Percentiles rank a stretch among this genome's conserved stretches.
Conservation (phyloP, 441 rosid genomes). For the Eruca vesicaria region DNA sequence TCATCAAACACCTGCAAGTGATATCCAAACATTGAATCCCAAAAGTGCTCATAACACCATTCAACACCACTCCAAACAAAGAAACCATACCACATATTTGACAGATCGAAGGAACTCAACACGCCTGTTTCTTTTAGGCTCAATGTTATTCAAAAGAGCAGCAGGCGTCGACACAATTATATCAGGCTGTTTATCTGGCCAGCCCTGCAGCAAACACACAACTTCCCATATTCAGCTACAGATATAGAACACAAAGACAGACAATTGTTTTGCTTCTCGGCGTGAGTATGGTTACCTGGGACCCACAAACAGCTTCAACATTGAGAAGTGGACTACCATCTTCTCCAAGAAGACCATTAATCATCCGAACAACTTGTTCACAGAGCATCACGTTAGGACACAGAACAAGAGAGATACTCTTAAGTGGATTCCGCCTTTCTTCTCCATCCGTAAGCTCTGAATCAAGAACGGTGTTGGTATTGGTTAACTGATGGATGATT, state of each 20-base stretch:
- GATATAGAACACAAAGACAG: not conserved
- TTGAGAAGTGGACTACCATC: conserved; percentile 65
- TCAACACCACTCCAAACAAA: not conserved
- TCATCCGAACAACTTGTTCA: conserved; percentile 92
- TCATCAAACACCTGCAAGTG: conserved; percentile 86
- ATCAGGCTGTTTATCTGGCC: conserved; percentile 78
- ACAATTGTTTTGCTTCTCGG: not conserved
- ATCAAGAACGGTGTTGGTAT: conserved; percentile 6
- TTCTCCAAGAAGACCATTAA: conserved; percentile 56
- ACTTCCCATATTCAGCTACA: not conserved
- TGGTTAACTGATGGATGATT: conserved; percentile 53
- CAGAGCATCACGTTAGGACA: conserved; percentile 90
- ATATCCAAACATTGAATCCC: conserved; percentile 24
- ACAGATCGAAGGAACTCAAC: conserved; percentile 60
- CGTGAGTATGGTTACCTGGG: conserved; percentile 48
- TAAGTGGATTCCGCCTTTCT: conserved; percentile 17
- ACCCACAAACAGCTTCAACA: conserved; percentile 69
- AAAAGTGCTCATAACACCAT: conserved; percentile 18
- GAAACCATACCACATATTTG: conserved; percentile 71
- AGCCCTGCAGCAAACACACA: conserved; percentile 58
- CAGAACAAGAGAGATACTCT: conserved; percentile 60
- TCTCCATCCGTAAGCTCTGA: conserved; percentile 4
- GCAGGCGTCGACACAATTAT: conserved; percentile 88
- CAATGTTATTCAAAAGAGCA: conserved; percentile 79
- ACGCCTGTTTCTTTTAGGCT: conserved; percentile 51